Conservation (phyloP, 495 filamentous ascomycete genomes). For the Monascus purpureus region DNA sequence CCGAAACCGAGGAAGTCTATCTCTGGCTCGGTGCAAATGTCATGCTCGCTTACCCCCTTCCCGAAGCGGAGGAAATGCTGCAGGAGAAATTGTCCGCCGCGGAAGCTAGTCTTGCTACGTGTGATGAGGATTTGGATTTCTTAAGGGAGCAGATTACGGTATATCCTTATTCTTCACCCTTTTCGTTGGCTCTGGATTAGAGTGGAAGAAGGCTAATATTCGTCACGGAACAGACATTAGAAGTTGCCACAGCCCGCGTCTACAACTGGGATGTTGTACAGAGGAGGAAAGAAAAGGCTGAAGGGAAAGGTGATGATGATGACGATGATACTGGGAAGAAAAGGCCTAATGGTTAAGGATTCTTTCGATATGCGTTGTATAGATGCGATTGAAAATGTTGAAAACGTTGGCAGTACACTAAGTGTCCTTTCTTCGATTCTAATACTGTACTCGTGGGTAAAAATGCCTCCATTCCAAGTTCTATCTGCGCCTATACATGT, state of each 20-base stretch:
- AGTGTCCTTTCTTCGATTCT: no score
- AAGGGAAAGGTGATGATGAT: slow-evolving; percentile 36
- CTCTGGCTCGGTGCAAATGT: slow-evolving; percentile 97
- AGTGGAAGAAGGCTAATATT: not conserved
- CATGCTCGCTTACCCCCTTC: slow-evolving; percentile 87
- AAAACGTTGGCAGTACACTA: no score
- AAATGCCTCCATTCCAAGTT: no score
- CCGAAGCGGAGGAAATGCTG: slow-evolving; percentile 71
- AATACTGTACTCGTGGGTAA: no score
- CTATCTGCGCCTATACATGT: no score
- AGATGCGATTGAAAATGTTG: no score
- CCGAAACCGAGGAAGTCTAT: slow-evolving; percentile 87
- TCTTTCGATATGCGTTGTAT: no score
- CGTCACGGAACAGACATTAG: slow-evolving; percentile 54
- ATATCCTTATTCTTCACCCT: slow-evolving; percentile 12
- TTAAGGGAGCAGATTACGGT: slow-evolving; percentile 94
- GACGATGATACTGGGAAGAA: slow-evolving; percentile 6
- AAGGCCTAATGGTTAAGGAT: slow-evolving; percentile 3
- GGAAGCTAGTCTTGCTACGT: slow-evolving; percentile 61
- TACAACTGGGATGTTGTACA: slow-evolving; percentile 98
- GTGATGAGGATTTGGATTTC: slow-evolving; percentile 95
- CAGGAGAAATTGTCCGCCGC: slow-evolving; percentile 67
- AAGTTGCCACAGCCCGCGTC: slow-evolving; percentile 90
- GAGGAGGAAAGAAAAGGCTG: slow-evolving; percentile 78
- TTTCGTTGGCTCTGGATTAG: not conserved